Evolutionary conservation across 1,139 yeast species (phyloP).

Genomic region (Candida sanyaensis): DNA sequence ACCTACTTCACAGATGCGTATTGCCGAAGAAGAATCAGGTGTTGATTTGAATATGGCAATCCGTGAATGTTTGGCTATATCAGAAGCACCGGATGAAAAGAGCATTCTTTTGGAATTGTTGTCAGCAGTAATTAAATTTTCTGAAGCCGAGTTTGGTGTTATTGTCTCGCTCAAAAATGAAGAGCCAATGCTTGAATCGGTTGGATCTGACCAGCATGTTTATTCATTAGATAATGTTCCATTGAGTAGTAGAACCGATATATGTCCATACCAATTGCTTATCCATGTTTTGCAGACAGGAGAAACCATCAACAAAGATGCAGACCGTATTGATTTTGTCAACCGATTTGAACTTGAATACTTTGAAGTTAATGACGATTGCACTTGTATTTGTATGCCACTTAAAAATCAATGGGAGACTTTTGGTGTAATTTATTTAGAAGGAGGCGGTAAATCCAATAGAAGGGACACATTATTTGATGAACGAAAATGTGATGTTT

Average conservation of each 20-base stretch:
- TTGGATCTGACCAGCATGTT: constrained; percentile 43
- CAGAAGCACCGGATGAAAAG: constrained; percentile 46
- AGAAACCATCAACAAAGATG: constrained; percentile 35
- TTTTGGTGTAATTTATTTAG: constrained; percentile 53
- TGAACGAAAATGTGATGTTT: constrained; percentile 37
- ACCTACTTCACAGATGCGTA: neutral
- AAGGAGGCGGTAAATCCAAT: constrained; percentile 16
- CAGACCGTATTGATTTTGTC: constrained; percentile 39
- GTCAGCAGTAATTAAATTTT: constrained; percentile 40
- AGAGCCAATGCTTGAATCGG: constrained; percentile 44
- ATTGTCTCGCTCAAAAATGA: constrained; percentile 38
- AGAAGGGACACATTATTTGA: constrained; percentile 5
- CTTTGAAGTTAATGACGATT: constrained; percentile 38
- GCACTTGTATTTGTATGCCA: constrained; percentile 49
- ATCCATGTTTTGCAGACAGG: constrained; percentile 44
- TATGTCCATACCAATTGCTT: constrained; percentile 47
- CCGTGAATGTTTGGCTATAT: constrained; percentile 50
- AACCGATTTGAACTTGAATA: constrained; percentile 38
- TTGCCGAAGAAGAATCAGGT: neutral
- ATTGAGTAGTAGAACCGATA: constrained; percentile 41
- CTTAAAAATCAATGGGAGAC: constrained; percentile 44
- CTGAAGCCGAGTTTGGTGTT: constrained; percentile 50
- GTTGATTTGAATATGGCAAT: constrained; percentile 31
- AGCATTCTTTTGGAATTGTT: constrained; percentile 42
- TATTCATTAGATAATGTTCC: constrained; percentile 39